Conservation (phyloP, 2,329 filamentous ascomycete genomes). For the Trichophyton equinum region DNA sequence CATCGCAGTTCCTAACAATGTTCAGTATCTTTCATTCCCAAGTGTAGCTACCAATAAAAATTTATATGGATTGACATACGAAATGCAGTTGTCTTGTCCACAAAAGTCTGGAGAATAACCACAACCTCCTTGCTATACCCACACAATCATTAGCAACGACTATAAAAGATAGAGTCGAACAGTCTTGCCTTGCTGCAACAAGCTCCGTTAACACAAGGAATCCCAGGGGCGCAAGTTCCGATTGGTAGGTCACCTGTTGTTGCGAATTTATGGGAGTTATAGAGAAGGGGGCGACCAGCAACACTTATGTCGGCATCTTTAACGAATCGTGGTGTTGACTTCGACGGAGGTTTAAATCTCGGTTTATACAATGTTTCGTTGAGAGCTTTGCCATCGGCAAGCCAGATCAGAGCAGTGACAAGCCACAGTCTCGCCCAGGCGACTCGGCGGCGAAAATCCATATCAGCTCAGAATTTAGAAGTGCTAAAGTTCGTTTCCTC, state of each 20-base stretch:
- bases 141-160: not conserved
- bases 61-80: not conserved
- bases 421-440: not conserved
- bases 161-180: not conserved
- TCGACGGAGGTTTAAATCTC: not conserved
- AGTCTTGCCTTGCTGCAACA: conserved; percentile 7
- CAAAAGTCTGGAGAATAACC: conserved; percentile 15
- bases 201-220: not conserved
- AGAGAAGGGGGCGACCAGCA: not conserved
- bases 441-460: not conserved
- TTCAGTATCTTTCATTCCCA: not conserved
- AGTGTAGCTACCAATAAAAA: not conserved
- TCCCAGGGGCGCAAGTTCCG: not conserved
- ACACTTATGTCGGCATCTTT: not conserved
- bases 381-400: not conserved
- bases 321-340: not conserved
- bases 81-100: conserved; percentile 15
- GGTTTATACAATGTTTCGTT: not conserved
- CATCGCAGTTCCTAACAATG: conserved; percentile 23
- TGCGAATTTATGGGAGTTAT: not conserved
- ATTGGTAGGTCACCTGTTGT: not conserved
- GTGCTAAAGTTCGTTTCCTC: not conserved
- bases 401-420: not conserved
- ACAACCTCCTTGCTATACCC: conserved; percentile 6
- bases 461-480: not conserved